phyloP scores from a whole-genome alignment of 352 stramenopile genomes.

The Phytophthora tubulina region DNA sequence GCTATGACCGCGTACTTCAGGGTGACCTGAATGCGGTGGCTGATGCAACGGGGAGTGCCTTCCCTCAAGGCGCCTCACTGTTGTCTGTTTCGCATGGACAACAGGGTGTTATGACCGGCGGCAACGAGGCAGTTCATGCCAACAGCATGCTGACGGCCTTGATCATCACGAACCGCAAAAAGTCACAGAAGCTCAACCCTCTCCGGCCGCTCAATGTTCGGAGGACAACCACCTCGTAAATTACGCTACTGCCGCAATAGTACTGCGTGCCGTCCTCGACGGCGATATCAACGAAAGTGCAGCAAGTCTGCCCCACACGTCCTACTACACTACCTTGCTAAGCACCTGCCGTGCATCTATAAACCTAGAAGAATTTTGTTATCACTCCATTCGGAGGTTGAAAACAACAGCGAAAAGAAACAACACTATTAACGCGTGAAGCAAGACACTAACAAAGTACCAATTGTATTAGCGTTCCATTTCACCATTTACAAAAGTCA shows the following conservation, averaged over 20 bases:
- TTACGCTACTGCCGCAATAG: background rate
- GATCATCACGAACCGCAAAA: conserved; percentile 87
- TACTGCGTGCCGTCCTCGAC: background rate
- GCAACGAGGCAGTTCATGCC: conserved; percentile 65
- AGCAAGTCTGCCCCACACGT: conserved; percentile 2
- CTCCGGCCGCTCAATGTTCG: conserved; percentile 63
- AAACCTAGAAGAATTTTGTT: conserved; percentile 39
- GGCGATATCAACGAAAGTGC: background rate
- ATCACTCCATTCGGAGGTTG: background rate
- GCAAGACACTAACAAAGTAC: conserved; percentile 1
- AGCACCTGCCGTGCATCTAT: conserved; percentile 34
- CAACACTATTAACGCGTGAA: background rate
- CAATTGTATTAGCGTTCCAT: conserved; percentile 18
- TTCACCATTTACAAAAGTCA: conserved; percentile 20
- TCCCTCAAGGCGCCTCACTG: conserved; percentile 65
- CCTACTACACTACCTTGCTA: conserved; percentile 11
- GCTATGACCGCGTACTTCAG: conserved; percentile 77
- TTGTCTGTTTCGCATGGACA: conserved; percentile 75
- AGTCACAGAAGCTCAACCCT: conserved; percentile 62
- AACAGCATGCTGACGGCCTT: conserved; percentile 86
- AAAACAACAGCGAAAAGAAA: background rate
- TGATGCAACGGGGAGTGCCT: conserved; percentile 61
- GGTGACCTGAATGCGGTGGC: conserved; percentile 66
- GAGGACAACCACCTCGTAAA: conserved; percentile 66
- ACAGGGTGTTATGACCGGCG: conserved; percentile 71